Percentiles rank a stretch among this genome's conserved stretches.
phyloP scores from a whole-genome alignment of 116 monocot genomes.

The Dioscorea cayenensis region DNA sequence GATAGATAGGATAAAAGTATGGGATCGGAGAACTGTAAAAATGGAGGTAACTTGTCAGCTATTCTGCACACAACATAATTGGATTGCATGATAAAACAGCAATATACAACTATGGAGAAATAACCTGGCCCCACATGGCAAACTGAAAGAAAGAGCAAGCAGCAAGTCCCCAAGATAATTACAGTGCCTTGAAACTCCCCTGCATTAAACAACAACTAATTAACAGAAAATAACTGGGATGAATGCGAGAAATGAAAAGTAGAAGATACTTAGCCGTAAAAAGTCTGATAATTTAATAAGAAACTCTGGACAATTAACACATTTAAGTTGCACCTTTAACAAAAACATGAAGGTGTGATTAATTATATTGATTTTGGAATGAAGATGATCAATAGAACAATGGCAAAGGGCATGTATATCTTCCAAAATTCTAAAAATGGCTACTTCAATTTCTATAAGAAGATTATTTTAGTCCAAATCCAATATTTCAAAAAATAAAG shows the following conservation, averaged over 20 bases:
- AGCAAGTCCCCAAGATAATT: slow-evolving; percentile 95
- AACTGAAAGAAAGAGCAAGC: slow-evolving; percentile 88
- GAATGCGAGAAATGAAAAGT: background rate
- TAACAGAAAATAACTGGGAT: background rate
- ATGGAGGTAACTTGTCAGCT: background rate
- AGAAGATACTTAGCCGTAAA: no score
- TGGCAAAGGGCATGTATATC: no score
- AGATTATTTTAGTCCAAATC: no score
- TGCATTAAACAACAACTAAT: slow-evolving; percentile 21
- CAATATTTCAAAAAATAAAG: no score
- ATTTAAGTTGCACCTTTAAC: no score
- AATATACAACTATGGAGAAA: background rate
- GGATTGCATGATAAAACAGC: background rate
- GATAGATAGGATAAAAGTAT: slow-evolving; percentile 89
- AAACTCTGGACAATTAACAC: no score
- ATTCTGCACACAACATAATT: background rate
- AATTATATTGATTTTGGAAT: no score
- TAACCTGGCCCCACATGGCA: slow-evolving; percentile 89
- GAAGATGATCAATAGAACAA: no score
- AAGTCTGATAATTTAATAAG: no score
- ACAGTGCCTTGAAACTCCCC: slow-evolving; percentile 94
- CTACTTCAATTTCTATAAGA: no score
- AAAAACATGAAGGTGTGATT: no score
- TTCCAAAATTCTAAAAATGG: no score
- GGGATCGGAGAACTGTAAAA: slow-evolving; percentile 77